Base-by-base conservation (phyloP, 371 early-diverging fungal genomes). In the Nosema muscidifuracis region DNA sequence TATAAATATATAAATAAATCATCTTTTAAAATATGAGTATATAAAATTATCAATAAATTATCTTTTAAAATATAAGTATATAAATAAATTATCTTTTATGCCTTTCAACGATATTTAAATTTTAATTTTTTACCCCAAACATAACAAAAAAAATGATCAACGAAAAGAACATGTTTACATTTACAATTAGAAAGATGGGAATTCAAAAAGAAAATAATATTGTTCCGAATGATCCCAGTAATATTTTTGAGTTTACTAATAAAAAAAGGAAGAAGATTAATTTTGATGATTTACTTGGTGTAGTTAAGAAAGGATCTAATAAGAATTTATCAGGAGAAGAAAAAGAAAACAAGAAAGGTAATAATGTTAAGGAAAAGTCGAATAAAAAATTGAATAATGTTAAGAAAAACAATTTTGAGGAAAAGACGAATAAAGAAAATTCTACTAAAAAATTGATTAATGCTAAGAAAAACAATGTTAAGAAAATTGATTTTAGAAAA, bases 161-260 rank as follows among this genome's bases (percentile, higher is more conserved):
- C 4, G 7, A 4, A 26, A 53, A 53, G 24, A 53, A 53, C 28
- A 53, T 53, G 55, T 53, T 53, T 53, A 53, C 55, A 26, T 53
- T 9, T 26, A 20, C 9, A 53, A 53, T 53, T 2, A 20, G 55
- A 12, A 53, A 26, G 55, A 3, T 53, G 4, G 7, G 28, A 53
- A 6, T 7, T 3, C 55, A 53, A 10, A 53, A 26, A 53, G 55
- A 53, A 12, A 12, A 20, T 22, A 53, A 26, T 16, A 53, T 53
- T 26, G 16, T 53, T 9, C 55, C 55, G 3, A 18, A 26, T 26
- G 55, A 53, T 16, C 55, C 55, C 4, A 53, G 55, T 53, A 53
- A 53, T 53, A 53, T 53, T 24, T 53, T 53, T 28, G 55, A 53
- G 28, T 53, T 24, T 53, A 53, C 22, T 26, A 7, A 6, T 26